Conservation (phyloP, 2,329 filamentous ascomycete genomes). For the Colletotrichum sp. region DNA sequence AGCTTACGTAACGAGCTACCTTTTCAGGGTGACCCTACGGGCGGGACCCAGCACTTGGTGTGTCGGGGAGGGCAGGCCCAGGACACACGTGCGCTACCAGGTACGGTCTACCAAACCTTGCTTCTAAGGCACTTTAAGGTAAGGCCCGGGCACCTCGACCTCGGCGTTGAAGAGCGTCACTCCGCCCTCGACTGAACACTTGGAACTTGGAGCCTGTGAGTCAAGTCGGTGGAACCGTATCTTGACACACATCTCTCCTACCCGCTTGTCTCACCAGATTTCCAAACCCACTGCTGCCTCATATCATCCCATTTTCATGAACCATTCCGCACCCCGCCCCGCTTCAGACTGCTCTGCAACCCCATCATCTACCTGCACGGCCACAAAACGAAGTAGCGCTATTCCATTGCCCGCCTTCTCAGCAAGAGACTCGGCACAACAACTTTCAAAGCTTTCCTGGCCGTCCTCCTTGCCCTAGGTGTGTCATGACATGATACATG, state of each 20-base stretch:
- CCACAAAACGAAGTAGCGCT: neutral
- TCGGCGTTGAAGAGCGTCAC: neutral
- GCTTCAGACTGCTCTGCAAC: neutral
- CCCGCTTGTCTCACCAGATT: neutral
- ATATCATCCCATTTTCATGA: neutral
- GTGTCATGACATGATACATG: constrained; percentile 13
- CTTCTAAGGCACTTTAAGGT: too few relatives aligned
- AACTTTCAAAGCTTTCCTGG: neutral
- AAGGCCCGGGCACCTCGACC: too few relatives aligned
- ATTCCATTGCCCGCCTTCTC: neutral
- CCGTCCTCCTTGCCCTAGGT: neutral
- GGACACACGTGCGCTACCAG: neutral
- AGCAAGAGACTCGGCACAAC: neutral
- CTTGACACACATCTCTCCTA: neutral
- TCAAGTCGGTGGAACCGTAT: neutral
- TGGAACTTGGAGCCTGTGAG: neutral
- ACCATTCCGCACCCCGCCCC: neutral
- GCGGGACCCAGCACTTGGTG: neutral
- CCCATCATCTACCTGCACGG: neutral
- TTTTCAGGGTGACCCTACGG: neutral
- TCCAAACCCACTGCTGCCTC: neutral
- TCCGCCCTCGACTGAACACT: neutral
- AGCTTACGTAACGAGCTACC: neutral
- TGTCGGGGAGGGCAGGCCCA: neutral
- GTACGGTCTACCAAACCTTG: too few relatives aligned